Evolutionary conservation across 495 filamentous ascomycete genomes (phyloP).

Genomic region (Aeminium ludgeri): DNA sequence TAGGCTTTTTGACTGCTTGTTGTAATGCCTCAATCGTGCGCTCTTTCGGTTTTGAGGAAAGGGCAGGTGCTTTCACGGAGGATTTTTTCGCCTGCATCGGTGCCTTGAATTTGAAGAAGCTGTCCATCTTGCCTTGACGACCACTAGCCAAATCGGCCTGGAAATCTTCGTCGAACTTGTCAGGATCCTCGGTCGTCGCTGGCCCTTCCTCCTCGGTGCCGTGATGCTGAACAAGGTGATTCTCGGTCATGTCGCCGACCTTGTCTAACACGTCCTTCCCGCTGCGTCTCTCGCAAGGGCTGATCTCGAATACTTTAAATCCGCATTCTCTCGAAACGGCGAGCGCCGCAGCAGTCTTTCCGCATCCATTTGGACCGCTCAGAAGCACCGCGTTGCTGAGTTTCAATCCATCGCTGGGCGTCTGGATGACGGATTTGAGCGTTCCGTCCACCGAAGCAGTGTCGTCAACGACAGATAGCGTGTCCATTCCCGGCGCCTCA

Average conservation of each 20-base stretch:
- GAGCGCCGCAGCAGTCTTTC: conserved; percentile 85
- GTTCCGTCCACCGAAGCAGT: conserved; percentile 25
- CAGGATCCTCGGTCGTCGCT: conserved; percentile 19
- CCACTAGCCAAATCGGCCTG: conserved; percentile 42
- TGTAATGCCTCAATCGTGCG: conserved; percentile 9
- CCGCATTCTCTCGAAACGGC: conserved; percentile 91
- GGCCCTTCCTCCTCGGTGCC: conserved; percentile 6
- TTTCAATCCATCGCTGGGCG: conserved; percentile 33
- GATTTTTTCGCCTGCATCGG: conserved; percentile 15
- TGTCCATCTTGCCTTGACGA: conserved; percentile 59
- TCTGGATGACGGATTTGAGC: conserved; percentile 49
- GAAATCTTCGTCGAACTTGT: conserved; percentile 12
- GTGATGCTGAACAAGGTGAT: conserved; percentile 64
- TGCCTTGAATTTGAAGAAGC: conserved; percentile 51
- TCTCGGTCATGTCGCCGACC: conserved; percentile 90
- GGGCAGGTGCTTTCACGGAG: conserved; percentile 1
- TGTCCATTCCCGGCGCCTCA: conserved; percentile 57
- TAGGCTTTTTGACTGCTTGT: conserved; percentile 7
- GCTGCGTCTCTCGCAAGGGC: conserved; percentile 60
- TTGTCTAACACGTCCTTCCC: conserved; percentile 82
- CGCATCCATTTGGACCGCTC: conserved; percentile 78
- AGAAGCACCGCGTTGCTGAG: conserved; percentile 51
- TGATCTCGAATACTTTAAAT: conserved; percentile 93
- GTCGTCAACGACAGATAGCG: conserved; percentile 48
- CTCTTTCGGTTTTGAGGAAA: conserved; percentile 6